Conservation (phyloP, 2,329 filamentous ascomycete genomes). For the Fusarium aywerte region DNA sequence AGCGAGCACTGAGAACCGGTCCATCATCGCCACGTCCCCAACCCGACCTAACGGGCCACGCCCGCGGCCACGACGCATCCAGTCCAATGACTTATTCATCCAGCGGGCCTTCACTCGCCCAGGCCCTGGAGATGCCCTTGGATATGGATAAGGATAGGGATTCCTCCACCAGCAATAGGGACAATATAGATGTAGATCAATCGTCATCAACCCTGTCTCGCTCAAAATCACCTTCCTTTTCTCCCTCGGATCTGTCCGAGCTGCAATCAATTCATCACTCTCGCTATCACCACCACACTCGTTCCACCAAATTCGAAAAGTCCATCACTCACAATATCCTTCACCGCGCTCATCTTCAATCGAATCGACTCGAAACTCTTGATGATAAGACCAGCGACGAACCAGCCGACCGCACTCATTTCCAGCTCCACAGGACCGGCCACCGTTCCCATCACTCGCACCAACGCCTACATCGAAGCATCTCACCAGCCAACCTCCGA, state of each 20-base stretch:
- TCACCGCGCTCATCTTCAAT: conserved; percentile 37
- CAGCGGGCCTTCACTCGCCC: conserved; percentile 54
- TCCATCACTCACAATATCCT: conserved; percentile 17
- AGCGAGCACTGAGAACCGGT: conserved; percentile 13
- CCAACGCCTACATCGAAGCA: conserved; percentile 39
- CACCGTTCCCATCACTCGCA: conserved; percentile 39
- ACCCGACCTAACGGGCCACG: conserved; percentile 36
- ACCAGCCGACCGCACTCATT: conserved; percentile 21
- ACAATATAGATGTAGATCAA: conserved; percentile 45
- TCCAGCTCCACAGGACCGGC: conserved; percentile 38
- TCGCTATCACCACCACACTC: conserved; percentile 30
- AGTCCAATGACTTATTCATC: conserved; percentile 50
- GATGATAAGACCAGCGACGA: conserved; percentile 30
- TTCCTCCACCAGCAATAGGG: conserved; percentile 19
- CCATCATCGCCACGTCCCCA: conserved; percentile 41
- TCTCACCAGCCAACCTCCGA: conserved; percentile 27
- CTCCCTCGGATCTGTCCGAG: conserved; percentile 32
- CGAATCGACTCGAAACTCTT: conserved; percentile 20
- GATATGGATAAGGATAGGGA: conserved; percentile 39
- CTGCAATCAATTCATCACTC: conserved; percentile 26
- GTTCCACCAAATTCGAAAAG: conserved; percentile 23
- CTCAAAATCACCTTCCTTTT: conserved; percentile 37
- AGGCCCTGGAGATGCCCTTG: conserved; percentile 47
- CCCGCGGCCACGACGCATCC: conserved; percentile 44
- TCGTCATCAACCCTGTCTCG: conserved; percentile 32